Conservation (phyloP, 345 rosid species). For the Odontarrhena argentea region DNA sequence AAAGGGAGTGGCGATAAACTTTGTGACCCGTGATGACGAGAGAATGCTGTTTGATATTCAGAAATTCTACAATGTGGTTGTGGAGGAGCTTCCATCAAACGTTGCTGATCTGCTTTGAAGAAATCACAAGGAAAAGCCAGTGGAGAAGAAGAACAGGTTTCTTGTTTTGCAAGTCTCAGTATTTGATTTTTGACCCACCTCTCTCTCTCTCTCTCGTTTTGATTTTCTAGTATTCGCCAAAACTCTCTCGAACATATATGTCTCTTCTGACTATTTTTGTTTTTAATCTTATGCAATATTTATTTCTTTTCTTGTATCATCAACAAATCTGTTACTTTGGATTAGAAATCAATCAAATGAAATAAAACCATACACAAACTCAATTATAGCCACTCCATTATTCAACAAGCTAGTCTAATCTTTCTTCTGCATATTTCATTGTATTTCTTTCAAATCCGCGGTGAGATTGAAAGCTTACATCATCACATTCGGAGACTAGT, state of each 20-base stretch:
- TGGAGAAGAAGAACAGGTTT: constrained; percentile 29
- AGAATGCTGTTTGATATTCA: constrained; percentile 54
- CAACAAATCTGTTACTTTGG: neutral
- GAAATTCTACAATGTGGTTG: constrained; percentile 53
- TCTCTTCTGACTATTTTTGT: constrained; percentile 32
- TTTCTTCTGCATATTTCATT: no score
- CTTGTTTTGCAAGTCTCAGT: constrained; percentile 33
- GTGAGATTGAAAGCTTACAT: no score
- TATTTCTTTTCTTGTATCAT: constrained; percentile 8
- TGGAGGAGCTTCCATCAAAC: constrained; percentile 56
- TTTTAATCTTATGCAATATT: constrained; percentile 26
- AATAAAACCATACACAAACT: no score
- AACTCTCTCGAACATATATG: constrained; percentile 36
- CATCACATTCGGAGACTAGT: no score
- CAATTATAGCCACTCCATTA: no score
- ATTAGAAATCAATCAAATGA: no score
- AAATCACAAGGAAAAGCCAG: neutral
- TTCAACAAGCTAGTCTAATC: no score
- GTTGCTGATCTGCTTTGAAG: constrained; percentile 50
- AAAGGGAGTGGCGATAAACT: constrained; percentile 57
- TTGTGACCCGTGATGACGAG: constrained; percentile 51
- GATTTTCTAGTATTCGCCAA: constrained; percentile 24
- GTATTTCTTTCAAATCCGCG: no score
- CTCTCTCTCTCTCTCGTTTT: constrained; percentile 18
- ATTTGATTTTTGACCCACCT: constrained; percentile 38